A percentile compares a stretch with the other conserved stretches of the same genome.
Evolutionary conservation across 345 rosid species (phyloP).

Genomic region (Melaleuca alternifolia): DNA sequence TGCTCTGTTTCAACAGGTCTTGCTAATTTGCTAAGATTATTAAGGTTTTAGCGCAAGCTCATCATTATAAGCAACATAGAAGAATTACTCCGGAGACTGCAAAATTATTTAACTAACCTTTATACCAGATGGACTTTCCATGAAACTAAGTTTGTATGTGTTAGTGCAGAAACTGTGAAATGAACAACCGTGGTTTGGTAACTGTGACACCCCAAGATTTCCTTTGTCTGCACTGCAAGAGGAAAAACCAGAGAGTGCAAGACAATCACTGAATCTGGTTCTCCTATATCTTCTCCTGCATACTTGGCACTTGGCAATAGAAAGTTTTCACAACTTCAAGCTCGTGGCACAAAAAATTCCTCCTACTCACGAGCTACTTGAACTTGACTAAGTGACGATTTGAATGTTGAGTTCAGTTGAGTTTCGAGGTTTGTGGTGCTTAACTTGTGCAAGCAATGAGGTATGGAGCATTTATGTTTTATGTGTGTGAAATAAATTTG

Average conservation of each 20-base stretch:
- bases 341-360: background rate
- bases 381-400: background rate
- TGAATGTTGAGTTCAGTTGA: background rate
- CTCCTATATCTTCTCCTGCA: background rate
- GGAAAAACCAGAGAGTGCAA: background rate
- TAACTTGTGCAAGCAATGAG: background rate
- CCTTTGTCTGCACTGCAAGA: conserved; percentile 54
- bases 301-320: background rate
- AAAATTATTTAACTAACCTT: conserved; percentile 31
- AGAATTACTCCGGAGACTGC: background rate
- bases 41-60: accelerated
- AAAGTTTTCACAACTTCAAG: background rate
- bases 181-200: conserved; percentile 93
- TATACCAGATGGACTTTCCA: conserved; percentile 95
- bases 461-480: background rate
- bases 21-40: background rate
- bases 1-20: background rate
- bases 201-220: conserved; percentile 79
- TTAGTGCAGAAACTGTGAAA: conserved; percentile 88
- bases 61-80: background rate
- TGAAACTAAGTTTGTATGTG: conserved; percentile 89
- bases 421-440: background rate
- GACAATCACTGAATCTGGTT: background rate
- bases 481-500: background rate
- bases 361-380: background rate